A percentile compares a stretch with the other conserved stretches of the same genome.
These are phyloP conservation scores for Nyctanthes arbortristis DNA, from an alignment of 257 asterid species.

Conservation along the genomic window DNA sequence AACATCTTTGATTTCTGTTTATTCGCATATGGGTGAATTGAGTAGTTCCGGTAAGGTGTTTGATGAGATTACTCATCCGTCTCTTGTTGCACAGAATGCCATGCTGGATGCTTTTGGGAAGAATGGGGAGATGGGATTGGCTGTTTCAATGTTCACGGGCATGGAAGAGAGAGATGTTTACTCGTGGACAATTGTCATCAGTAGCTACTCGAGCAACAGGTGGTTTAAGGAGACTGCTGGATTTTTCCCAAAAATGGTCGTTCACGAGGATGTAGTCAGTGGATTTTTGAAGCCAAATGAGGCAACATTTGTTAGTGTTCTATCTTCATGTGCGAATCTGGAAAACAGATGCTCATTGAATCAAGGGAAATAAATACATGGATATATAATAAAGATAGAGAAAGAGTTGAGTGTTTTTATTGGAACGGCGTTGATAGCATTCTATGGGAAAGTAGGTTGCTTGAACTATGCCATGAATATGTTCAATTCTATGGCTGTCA, in stretches of 20 bases:
- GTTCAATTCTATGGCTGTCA: slow-evolving; percentile 49
- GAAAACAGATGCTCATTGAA: slow-evolving; percentile 46
- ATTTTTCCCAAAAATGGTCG: slow-evolving; percentile 64
- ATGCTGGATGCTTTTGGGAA: slow-evolving; percentile 76
- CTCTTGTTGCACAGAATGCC: slow-evolving; percentile 60
- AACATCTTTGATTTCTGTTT: slow-evolving; percentile 62
- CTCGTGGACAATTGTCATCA: slow-evolving; percentile 86
- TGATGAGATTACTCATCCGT: slow-evolving; percentile 62
- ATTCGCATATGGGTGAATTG: slow-evolving; percentile 45
- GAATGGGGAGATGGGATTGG: slow-evolving; percentile 61
- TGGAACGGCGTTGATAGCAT: slow-evolving; percentile 65
- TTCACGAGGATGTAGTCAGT: slow-evolving; percentile 32
- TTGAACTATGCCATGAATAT: slow-evolving; percentile 45
- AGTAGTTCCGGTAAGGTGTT: slow-evolving; percentile 58
- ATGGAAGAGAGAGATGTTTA: slow-evolving; percentile 67
- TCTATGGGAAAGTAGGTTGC: slow-evolving; percentile 80
- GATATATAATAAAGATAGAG: slow-evolving; percentile 61
- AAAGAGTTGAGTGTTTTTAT: slow-evolving; percentile 51
- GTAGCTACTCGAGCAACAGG: slow-evolving; percentile 53
- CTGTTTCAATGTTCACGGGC: slow-evolving; percentile 42
- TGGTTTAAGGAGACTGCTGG: slow-evolving; percentile 49
- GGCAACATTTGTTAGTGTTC: slow-evolving; percentile 78
- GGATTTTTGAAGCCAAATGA: slow-evolving; percentile 70
- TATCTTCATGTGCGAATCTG: slow-evolving; percentile 60
- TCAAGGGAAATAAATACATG: slow-evolving; percentile 83